These are phyloP conservation scores for Kwoniella dejecticola DNA, from an alignment of 768 basidiomycete genomes.

Conservation along the genomic window DNA sequence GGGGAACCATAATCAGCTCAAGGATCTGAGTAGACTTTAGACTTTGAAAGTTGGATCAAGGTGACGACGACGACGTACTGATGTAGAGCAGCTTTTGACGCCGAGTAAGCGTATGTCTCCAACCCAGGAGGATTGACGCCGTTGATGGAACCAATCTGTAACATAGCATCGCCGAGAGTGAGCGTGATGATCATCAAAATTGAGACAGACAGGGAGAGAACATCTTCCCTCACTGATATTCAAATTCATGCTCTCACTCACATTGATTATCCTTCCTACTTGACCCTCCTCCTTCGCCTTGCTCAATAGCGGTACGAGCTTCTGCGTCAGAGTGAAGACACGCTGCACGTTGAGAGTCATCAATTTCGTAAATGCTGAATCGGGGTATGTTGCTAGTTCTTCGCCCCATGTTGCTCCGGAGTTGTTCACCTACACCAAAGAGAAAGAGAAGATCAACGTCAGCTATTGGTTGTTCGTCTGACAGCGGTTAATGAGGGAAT, in stretches of 20 bases:
- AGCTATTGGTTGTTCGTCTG: not conserved
- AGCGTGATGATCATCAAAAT: not conserved
- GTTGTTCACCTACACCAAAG: conserved; percentile 61
- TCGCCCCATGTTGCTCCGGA: conserved; percentile 60
- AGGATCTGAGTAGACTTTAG: too few species aligned
- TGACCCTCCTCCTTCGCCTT: conserved; percentile 58
- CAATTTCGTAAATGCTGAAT: conserved; percentile 66
- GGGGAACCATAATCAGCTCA: not conserved
- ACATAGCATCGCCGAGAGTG: not conserved
- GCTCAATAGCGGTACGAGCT: conserved; percentile 63
- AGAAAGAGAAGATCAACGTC: not conserved
- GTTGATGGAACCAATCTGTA: conserved; percentile 67
- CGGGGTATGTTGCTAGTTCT: conserved; percentile 56
- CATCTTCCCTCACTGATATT: not conserved
- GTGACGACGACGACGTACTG: conserved; percentile 32
- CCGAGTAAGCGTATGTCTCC: conserved; percentile 69
- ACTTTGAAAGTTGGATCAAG: too few species aligned
- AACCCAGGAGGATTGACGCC: conserved; percentile 62
- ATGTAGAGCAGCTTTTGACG: conserved; percentile 61
- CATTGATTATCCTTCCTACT: conserved; percentile 62
- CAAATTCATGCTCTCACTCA: conserved; percentile 41
- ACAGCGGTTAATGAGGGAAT: not conserved
- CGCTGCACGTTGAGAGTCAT: conserved; percentile 66
- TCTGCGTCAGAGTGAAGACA: conserved; percentile 68
- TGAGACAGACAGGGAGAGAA: not conserved